Evolutionary conservation across 2,329 filamentous ascomycete genomes (phyloP).

Genomic region (Penicillium sp.): DNA sequence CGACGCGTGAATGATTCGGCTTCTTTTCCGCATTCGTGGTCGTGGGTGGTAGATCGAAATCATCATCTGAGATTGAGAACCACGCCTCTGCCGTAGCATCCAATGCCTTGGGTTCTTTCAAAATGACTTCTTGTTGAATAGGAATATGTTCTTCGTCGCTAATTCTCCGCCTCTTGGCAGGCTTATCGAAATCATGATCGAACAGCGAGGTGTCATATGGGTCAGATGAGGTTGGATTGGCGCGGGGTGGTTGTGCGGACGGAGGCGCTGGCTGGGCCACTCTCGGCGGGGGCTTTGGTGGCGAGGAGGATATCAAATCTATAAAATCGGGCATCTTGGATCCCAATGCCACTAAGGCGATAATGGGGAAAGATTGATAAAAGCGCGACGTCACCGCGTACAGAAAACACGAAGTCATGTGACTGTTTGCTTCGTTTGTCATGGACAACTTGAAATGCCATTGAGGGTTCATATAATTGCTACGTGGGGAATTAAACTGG

Average conservation of each 20-base stretch:
- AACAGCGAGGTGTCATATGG: slow-evolving; percentile 30
- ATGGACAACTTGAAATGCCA: not conserved
- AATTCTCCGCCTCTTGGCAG: slow-evolving; percentile 34
- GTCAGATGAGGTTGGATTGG: slow-evolving; percentile 26
- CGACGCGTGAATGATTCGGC: slow-evolving; percentile 15
- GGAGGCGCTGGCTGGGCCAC: slow-evolving; percentile 15
- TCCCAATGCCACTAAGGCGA: slow-evolving; percentile 12
- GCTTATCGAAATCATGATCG: slow-evolving; percentile 29
- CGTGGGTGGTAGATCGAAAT: slow-evolving; percentile 20
- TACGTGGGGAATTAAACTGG: not conserved
- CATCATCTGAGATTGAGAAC: slow-evolving; percentile 34
- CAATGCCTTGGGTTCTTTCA: not conserved
- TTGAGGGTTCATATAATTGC: not conserved
- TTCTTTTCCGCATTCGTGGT: slow-evolving; percentile 7
- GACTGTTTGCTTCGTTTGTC: slow-evolving; percentile 8
- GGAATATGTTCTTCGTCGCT: slow-evolving; percentile 23
- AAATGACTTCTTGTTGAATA: slow-evolving; percentile 2
- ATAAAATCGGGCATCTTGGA: slow-evolving; percentile 42
- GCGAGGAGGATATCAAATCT: slow-evolving; percentile 38
- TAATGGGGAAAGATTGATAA: slow-evolving; percentile 1
- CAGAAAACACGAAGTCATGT: slow-evolving; percentile 25
- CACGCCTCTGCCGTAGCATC: slow-evolving; percentile 11
- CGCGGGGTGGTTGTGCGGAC: slow-evolving; percentile 11
- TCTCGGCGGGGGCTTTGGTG: slow-evolving; percentile 13
- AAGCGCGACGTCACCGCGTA: slow-evolving; percentile 23